Evolutionary conservation across 495 filamentous ascomycete genomes (phyloP), one percentile per base, ranked within the genome.

Genomic region (Penicillium canescens): DNA sequence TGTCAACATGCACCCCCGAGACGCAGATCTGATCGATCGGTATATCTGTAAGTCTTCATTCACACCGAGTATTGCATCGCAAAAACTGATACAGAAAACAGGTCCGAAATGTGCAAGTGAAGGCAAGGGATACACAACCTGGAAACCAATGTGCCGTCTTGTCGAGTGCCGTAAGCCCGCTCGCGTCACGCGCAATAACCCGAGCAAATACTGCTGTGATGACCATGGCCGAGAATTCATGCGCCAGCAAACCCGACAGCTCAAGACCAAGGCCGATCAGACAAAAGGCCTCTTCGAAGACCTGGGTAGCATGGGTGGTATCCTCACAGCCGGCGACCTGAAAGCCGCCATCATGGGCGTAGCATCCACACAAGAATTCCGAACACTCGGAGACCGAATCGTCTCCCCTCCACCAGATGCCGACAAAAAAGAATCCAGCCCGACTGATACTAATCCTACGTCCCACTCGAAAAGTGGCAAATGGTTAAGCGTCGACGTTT

Each of bases 401-500:
- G 58, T 80, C 13, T 67, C 74, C 4, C 66, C 71, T 26, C 70
- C 76, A 13, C 66, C 69, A 48, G 65, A 71, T 8, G 41, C 56
- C 6, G 56, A 53, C 3, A 43, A 60, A 2, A 52, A 60, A 10
- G 54, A 53, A n/a, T 54, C 54, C 5, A 28, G 49, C 6, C 46
- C 49, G 9, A 26, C 26, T 3, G 51, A 56, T 24, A 46, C 41
- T 4, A 62, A 65, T 67, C 86, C 86, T 65, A 84, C 91, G 60
- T 81, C 79, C 34, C 86, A 88, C 70, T 83, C 88, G 52, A 87
- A 90, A 75, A 82, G 88, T 54, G 76, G 86, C 68, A 90, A 90
- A 46, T 89, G 93, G 54, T 87, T 94, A 61, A 86, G 62, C 7
- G 54, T 74, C 8, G 73, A 74, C 28, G 53, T 68, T 49, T 55